Evolutionary conservation across 2,329 filamentous ascomycete genomes (phyloP).

Genomic region (Mollisiaceae sp.): DNA sequence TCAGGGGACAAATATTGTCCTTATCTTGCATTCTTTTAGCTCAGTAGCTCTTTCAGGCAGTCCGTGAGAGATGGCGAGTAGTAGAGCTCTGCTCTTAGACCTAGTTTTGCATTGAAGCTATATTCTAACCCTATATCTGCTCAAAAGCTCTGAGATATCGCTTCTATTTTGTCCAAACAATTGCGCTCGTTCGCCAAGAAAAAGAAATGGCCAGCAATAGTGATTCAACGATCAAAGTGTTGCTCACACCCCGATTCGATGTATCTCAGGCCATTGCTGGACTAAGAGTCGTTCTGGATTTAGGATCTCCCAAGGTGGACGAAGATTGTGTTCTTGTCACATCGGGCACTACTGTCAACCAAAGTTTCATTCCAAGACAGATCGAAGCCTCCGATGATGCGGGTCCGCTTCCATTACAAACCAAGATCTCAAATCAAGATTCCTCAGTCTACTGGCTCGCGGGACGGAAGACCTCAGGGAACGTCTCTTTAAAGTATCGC

Average conservation of each 20-base stretch:
- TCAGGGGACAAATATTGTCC: background rate
- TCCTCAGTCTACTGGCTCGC: slow-evolving; percentile 1
- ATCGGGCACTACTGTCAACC: background rate
- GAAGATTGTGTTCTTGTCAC: slow-evolving; percentile 9
- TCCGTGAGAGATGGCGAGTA: background rate
- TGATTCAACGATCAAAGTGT: background rate
- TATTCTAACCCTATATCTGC: background rate
- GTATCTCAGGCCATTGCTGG: slow-evolving; percentile 5
- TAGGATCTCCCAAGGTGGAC: slow-evolving; percentile 7
- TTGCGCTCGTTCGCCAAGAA: background rate
- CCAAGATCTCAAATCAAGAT: background rate
- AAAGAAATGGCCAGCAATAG: background rate
- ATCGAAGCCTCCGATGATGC: slow-evolving; percentile 7
- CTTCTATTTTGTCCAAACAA: background rate
- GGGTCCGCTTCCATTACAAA: slow-evolving; percentile 1
- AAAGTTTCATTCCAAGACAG: background rate
- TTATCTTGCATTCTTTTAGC: background rate
- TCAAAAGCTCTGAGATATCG: background rate
- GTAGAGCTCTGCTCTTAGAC: slow-evolving; percentile 2
- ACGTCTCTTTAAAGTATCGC: slow-evolving; percentile 9
- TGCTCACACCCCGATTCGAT: slow-evolving; percentile 7
- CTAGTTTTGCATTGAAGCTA: background rate
- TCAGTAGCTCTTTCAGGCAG: background rate
- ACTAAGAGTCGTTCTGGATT: slow-evolving; percentile 9
- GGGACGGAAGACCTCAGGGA: slow-evolving; percentile 4